Conservation (phyloP, 1,284 basidiomycete genomes). For the Flammula alnicola region DNA sequence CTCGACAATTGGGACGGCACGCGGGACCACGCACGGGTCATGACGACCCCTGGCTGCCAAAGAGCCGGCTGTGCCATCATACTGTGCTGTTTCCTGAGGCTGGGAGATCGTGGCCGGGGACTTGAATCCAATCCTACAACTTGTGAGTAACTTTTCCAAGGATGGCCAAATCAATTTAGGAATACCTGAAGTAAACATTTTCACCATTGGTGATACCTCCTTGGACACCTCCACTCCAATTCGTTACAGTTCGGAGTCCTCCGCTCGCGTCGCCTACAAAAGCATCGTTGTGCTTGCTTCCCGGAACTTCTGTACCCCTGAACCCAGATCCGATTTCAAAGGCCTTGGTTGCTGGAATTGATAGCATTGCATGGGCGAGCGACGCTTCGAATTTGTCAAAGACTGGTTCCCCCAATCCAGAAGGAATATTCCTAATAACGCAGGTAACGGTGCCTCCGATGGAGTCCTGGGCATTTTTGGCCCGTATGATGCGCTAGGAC, state of each 20-base stretch:
- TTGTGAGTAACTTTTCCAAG: constrained; percentile 3
- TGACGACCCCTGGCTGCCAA: constrained; percentile 93
- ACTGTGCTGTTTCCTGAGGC: constrained; percentile 89
- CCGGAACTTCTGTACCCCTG: constrained; percentile 93
- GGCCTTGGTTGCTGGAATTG: constrained; percentile 97
- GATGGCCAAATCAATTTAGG: constrained; percentile 14
- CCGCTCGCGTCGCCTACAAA: constrained; percentile 78
- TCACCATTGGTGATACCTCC: constrained; percentile 98
- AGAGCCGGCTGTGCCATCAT: constrained; percentile 87
- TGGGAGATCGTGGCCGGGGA: constrained; percentile 98
- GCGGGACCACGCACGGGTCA: constrained; percentile 97
- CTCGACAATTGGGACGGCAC: constrained; percentile 98
- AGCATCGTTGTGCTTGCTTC: constrained; percentile 92
- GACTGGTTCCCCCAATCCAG: constrained; percentile 95
- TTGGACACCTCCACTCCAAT: constrained; percentile 98
- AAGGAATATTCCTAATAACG: constrained; percentile 89
- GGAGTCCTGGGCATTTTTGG: constrained; percentile 91
- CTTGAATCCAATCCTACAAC: constrained; percentile 90
- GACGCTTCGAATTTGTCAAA: constrained; percentile 99
- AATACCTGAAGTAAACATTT: constrained; percentile 94
- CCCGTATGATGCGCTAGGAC: constrained; percentile 85
- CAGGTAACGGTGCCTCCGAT: constrained; percentile 98
- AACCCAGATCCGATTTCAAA: constrained; percentile 99
- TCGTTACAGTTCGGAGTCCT: constrained; percentile 83
- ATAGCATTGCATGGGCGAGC: constrained; percentile 97